Evolutionary conservation across 352 stramenopile species (phyloP).

Genomic region (Blastocystis sp.): DNA sequence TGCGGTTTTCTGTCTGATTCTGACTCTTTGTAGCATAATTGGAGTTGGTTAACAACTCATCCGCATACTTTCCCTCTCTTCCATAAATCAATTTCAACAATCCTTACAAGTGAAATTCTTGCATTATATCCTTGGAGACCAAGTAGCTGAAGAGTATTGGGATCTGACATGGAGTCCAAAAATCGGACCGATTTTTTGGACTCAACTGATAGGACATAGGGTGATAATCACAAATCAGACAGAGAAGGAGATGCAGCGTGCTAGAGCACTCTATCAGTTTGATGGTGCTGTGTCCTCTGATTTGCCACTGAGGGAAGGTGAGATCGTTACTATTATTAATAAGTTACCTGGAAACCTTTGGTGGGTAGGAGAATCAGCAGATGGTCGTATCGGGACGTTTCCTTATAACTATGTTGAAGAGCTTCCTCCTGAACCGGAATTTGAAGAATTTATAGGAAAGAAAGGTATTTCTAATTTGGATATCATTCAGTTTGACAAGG

Average conservation of each 20-base stretch:
- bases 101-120: background rate
- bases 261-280: conserved; percentile 48
- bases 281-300: conserved; percentile 53
- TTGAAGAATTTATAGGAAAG: conserved; percentile 47
- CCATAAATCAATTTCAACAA: conserved; percentile 21
- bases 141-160: background rate
- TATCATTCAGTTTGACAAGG: conserved; percentile 27
- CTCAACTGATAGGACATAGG: background rate
- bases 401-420: conserved; percentile 58
- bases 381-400: conserved; percentile 40
- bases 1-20: conserved; percentile 19
- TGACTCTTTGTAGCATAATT: conserved; percentile 29
- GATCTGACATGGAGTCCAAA: background rate
- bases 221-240: background rate
- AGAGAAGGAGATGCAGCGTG: conserved; percentile 7
- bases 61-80: conserved; percentile 29
- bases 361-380: conserved; percentile 44
- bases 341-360: conserved; percentile 47
- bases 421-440: conserved; percentile 47
- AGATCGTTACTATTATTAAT: conserved; percentile 50
- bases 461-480: conserved; percentile 60
- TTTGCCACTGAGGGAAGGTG: conserved; percentile 45
- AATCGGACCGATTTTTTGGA: background rate
- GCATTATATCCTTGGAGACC: background rate
- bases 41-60: background rate